Base-by-base conservation (phyloP, 257 asterid species). In the Solanum sitiens region DNA sequence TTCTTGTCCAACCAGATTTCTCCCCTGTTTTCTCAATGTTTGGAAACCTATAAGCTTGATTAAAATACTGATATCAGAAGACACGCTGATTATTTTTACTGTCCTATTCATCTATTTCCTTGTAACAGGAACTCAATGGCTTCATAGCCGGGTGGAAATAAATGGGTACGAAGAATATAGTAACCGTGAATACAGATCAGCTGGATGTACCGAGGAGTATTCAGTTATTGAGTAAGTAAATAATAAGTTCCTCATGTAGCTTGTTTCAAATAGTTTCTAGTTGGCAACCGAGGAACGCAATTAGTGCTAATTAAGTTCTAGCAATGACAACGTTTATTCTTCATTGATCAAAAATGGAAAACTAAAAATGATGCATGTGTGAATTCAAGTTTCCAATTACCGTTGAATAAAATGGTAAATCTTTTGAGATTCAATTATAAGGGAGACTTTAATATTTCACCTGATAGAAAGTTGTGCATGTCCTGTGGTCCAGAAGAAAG, bases 111-210 rank as follows among this genome's bases (percentile, higher is more conserved):
- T 65, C 83, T 87, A 86, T 61, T 68, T 73, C 87, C 59, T 75
- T 86, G 85, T 89, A 21, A 88, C 92, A 97, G 99, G 98, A 91
- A 95, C 94, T 86, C 99, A 96, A 90, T 97, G 99, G 99, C 99
- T 97, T 91, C 99, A 96, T 76, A 93, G 99, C 85, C 94, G 98
- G 86, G 93, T 95, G 59, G 99, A 95, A 86, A 87, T 94, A n/a
- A 87, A 90, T 59, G 99, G 99, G 27, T 97, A 97, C 79, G 99
- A 97, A 91, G 99, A 97, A 87, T 97, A 97, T 90, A 94, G 98
- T 89, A 95, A 99, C 50, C 59, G 90, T 67, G 99, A 97, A 87
- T 91, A 93, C 88, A 94, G 97, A 63, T 95, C 99, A 33, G 96
- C 99, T 91, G 99, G 99, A 56, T 95, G 98, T 89, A 88, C 94